Conservation (phyloP, 768 basidiomycete genomes). For the Bullera alba region DNA sequence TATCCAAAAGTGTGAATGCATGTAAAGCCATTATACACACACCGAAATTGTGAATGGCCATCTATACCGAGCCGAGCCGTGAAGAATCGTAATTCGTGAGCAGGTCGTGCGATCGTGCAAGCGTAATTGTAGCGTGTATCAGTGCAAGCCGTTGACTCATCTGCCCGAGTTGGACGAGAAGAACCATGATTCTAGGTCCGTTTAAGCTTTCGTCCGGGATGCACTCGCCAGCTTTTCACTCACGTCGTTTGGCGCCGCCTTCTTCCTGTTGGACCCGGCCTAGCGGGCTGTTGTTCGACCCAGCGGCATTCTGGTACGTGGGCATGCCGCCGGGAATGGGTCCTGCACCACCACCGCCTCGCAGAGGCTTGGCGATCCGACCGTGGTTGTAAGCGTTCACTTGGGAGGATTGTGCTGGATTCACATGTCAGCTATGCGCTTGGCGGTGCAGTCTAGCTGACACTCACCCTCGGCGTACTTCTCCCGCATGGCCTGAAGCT, state of each 20-base stretch:
- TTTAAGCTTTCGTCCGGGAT: neutral
- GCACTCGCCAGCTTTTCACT: constrained; percentile 3
- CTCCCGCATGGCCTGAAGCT: constrained; percentile 84
- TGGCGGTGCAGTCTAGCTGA: constrained; percentile 5
- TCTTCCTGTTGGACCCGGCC: constrained; percentile 36
- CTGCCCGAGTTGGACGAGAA: constrained; percentile 1
- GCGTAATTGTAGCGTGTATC: too few species aligned
- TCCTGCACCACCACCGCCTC: constrained; percentile 64
- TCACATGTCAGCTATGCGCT: neutral
- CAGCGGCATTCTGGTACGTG: constrained; percentile 16
- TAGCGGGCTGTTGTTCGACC: constrained; percentile 24
- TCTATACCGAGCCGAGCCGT: too few species aligned
- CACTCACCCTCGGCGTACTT: constrained; percentile 77
- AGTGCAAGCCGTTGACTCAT: too few species aligned
- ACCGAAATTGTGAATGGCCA: too few species aligned
- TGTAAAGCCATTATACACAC: too few species aligned
- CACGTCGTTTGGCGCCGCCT: constrained; percentile 33
- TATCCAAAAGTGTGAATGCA: too few species aligned
- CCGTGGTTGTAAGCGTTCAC: constrained; percentile 70
- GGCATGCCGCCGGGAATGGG: neutral
- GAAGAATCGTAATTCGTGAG: too few species aligned
- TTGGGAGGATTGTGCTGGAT: constrained; percentile 51
- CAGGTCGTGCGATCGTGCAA: too few species aligned
- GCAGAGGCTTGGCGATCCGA: constrained; percentile 90
- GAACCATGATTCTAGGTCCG: constrained; percentile 20